Percentiles rank a stretch among this genome's conserved stretches.
Evolutionary conservation across 2,329 filamentous ascomycete genomes (phyloP).

Genomic region (Pseudogymnoascus sp.): DNA sequence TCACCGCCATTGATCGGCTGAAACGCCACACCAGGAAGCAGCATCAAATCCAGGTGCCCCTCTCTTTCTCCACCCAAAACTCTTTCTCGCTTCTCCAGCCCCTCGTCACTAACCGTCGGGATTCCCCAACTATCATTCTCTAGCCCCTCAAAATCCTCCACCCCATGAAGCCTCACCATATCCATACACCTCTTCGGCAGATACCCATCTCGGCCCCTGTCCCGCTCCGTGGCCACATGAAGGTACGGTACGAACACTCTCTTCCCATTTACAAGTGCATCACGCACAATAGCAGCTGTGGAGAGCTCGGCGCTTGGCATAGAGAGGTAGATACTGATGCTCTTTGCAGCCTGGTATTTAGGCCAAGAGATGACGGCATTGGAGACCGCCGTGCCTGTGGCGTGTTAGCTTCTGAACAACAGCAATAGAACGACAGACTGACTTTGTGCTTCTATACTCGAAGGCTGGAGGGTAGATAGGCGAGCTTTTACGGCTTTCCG

Average conservation of each 20-base stretch:
- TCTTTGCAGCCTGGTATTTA: conserved; percentile 60
- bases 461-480: neutral
- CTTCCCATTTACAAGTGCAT: conserved; percentile 72
- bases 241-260: conserved; percentile 88
- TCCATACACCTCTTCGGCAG: conserved; percentile 73
- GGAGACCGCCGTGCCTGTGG: neutral
- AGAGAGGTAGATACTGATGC: conserved; percentile 81
- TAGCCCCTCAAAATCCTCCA: conserved; percentile 71
- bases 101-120: conserved; percentile 65
- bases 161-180: conserved; percentile 72
- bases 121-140: conserved; percentile 86
- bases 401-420: neutral
- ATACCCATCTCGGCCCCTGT: conserved; percentile 21
- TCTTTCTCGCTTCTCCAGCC: conserved; percentile 59
- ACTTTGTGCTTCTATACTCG: conserved; percentile 4
- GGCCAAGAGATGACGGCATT: neutral
- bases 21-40: conserved; percentile 91
- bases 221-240: conserved; percentile 47
- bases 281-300: conserved; percentile 70
- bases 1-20: conserved; percentile 37
- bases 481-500: neutral
- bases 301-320: conserved; percentile 87
- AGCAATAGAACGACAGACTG: neutral
- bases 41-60: conserved; percentile 68
- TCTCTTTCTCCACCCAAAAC: conserved; percentile 53